Evolutionary conservation across 805 yeast species (phyloP).

Genomic region (Maudiozyma serrabonitensis): DNA sequence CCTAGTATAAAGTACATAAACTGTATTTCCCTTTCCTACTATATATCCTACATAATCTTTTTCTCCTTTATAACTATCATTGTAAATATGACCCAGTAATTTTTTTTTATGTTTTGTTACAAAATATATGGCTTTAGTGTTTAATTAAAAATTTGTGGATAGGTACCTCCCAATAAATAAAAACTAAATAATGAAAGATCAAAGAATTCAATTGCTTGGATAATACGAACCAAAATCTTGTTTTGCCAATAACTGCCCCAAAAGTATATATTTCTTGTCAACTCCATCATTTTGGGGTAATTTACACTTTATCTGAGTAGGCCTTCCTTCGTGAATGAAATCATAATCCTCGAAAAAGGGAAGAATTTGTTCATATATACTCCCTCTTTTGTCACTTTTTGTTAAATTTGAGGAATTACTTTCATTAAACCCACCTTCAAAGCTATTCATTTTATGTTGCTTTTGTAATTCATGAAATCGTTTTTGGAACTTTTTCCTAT

Average conservation of each 20-base stretch:
- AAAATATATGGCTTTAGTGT: not conserved
- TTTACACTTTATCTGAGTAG: too few relatives aligned
- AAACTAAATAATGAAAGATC: not conserved
- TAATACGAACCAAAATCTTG: constrained; percentile 25
- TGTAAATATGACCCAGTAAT: not conserved
- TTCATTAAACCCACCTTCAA: not conserved
- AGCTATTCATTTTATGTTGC: not conserved
- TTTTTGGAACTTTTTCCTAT: constrained; percentile 24
- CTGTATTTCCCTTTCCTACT: not conserved
- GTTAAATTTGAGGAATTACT: not conserved
- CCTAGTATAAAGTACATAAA: not conserved
- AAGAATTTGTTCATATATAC: constrained; percentile 2
- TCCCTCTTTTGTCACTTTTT: not conserved
- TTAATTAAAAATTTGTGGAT: not conserved
- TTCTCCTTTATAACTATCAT: not conserved
- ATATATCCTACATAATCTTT: not conserved
- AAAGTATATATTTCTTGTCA: constrained; percentile 7
- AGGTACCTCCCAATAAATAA: not conserved
- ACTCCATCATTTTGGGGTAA: not conserved
- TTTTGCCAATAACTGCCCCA: constrained; percentile 15
- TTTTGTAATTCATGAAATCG: not conserved
- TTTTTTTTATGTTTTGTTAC: not conserved
- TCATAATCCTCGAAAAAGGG: constrained; percentile 2
- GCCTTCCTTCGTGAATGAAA: not conserved
- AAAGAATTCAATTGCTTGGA: constrained; percentile 8